Conservation (phyloP, 1,284 basidiomycete genomes). For the Sparassis latifolia region DNA sequence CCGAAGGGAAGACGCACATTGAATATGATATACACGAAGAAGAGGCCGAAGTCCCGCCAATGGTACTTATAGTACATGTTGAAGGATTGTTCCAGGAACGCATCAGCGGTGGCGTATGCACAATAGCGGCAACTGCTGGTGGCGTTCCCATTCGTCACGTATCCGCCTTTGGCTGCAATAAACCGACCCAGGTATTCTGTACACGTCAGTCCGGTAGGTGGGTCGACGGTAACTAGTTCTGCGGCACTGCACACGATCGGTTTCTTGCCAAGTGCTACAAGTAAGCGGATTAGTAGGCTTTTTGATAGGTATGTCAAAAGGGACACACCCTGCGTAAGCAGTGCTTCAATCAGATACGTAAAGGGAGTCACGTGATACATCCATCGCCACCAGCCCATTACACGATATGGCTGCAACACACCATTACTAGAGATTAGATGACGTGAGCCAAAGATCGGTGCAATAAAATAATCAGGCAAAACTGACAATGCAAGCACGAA, state of each 20-base stretch:
- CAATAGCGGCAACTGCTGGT: slow-evolving; percentile 53
- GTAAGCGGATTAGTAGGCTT: neutral
- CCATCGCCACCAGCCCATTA: slow-evolving; percentile 79
- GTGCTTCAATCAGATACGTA: slow-evolving; percentile 60
- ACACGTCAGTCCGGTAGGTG: slow-evolving; percentile 62
- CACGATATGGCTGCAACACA: slow-evolving; percentile 55
- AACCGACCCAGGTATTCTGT: slow-evolving; percentile 50
- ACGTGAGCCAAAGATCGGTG: neutral
- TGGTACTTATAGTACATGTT: slow-evolving; percentile 49
- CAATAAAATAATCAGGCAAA: neutral
- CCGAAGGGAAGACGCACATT: slow-evolving; percentile 35
- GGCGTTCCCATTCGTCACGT: slow-evolving; percentile 56
- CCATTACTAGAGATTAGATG: slow-evolving; percentile 40
- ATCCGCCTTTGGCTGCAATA: slow-evolving; percentile 52
- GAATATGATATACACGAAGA: slow-evolving; percentile 60
- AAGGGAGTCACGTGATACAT: slow-evolving; percentile 78
- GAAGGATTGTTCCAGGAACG: slow-evolving; percentile 47
- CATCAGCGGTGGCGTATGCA: slow-evolving; percentile 42
- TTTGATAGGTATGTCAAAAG: neutral
- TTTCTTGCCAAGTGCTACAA: slow-evolving; percentile 30
- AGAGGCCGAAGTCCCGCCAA: slow-evolving; percentile 61
- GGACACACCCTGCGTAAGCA: slow-evolving; percentile 40
- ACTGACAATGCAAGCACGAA: slow-evolving; percentile 62
- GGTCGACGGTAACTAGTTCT: slow-evolving; percentile 43
- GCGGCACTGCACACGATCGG: slow-evolving; percentile 36